A percentile compares a stretch with the other conserved stretches of the same genome.
Conservation (phyloP, 140 eudicot species). For the Senecio squalidus region DNA sequence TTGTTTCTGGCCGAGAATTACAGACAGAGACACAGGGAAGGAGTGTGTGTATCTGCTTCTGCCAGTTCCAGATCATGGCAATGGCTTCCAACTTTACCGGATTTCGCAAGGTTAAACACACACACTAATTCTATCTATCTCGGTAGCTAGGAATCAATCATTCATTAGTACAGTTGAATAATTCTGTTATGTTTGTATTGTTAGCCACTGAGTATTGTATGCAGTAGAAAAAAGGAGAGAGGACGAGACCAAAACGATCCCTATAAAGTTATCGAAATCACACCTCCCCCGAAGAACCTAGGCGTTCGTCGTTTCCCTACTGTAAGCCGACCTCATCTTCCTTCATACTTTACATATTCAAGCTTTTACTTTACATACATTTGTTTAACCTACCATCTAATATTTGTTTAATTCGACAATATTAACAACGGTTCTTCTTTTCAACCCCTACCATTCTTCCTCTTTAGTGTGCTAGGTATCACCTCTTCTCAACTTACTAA, state of each 20-base stretch:
- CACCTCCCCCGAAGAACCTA: conserved; percentile 86
- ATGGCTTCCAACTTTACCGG: conserved; percentile 30
- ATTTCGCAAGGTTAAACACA: conserved; percentile 55
- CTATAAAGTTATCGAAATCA: conserved; percentile 79
- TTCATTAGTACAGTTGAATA: background rate
- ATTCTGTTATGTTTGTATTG: background rate
- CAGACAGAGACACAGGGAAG: background rate
- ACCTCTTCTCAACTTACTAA: too few relatives aligned
- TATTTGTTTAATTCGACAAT: too few relatives aligned
- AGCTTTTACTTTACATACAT: too few relatives aligned
- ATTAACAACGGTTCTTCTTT: too few relatives aligned
- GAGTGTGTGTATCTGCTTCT: conserved; percentile 1
- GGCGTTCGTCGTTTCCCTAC: conserved; percentile 84
- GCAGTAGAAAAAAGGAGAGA: conserved; percentile 59
- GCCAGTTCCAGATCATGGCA: conserved; percentile 40
- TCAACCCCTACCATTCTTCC: too few relatives aligned
- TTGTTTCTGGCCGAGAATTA: conserved; percentile 13
- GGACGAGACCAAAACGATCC: conserved; percentile 62
- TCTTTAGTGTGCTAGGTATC: too few relatives aligned
- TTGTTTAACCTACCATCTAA: too few relatives aligned
- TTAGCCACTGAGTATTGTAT: conserved; percentile 28
- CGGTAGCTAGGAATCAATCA: too few relatives aligned
- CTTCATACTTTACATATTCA: background rate
- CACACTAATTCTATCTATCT: background rate
- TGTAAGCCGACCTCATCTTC: conserved; percentile 33